Conservation (phyloP, 495 filamentous ascomycete species). For the Ramalina intermedia region DNA sequence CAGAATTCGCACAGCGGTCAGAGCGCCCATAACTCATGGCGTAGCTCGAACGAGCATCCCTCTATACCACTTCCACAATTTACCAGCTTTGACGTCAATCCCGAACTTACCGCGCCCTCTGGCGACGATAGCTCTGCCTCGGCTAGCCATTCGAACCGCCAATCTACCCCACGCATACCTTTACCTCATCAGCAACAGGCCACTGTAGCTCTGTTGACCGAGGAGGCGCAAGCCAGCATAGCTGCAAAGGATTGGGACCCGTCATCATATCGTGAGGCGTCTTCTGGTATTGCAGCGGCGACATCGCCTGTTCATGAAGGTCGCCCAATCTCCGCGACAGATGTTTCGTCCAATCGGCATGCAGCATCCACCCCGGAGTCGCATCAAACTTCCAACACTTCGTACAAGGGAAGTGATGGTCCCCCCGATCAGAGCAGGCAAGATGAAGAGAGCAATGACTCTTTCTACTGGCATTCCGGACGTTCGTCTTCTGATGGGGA, state of each 20-base stretch:
- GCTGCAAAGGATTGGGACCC: constrained; percentile 7
- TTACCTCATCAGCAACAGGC: constrained; percentile 2
- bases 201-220: constrained; percentile 4
- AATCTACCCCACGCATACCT: background rate
- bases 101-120: background rate
- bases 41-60: background rate
- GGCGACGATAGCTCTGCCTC: too few relatives aligned
- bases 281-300: constrained; percentile 7
- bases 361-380: constrained; percentile 9
- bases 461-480: constrained; percentile 16
- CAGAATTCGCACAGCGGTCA: constrained; percentile 14
- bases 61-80: constrained; percentile 4
- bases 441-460: constrained; percentile 12
- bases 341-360: constrained; percentile 6
- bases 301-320: constrained; percentile 4
- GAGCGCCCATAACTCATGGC: background rate
- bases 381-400: constrained; percentile 14
- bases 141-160: background rate
- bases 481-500: constrained; percentile 12
- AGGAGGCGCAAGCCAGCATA: background rate
- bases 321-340: constrained; percentile 7
- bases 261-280: constrained; percentile 1
- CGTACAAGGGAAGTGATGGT: constrained; percentile 8
- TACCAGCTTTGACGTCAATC: constrained; percentile 7
- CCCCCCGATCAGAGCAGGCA: background rate